Evolutionary conservation across 352 stramenopile species (phyloP), one percentile per base, ranked within the genome.

Genomic region (Phytopythium ostracodes): DNA sequence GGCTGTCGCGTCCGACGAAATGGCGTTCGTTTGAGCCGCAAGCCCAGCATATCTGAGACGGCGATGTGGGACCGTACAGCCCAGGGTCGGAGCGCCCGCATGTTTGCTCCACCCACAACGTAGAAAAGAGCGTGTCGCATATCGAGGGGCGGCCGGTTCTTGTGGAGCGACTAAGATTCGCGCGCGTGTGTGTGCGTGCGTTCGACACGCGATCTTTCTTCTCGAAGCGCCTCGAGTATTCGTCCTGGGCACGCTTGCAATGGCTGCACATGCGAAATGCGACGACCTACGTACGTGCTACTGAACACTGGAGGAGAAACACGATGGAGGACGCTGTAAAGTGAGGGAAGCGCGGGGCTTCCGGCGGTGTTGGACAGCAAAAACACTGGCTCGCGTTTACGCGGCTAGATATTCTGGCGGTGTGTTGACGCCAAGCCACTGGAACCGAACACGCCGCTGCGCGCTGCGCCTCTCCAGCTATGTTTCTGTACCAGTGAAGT

Each of bases 401-500:
- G 1, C 38, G 12, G 20, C 47, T 55, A 27, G 49, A 55, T 55
- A 55, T 55, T 55, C 49, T 24, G 49, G 47, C 15, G 47, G 24
- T 11, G 11, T 55, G 49, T 40, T 55, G 49, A 55, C 24, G 49
- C 25, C 49, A 38, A 35, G 1, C 44, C 12, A n/a, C 7, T 33
- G 33, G 1, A 43, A 5, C 4, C 18, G 8, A n/a, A 47, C 22
- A 47, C 22, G 42, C 42, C 42, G 18, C 24, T 47, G n/a, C n/a
- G n/a, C n/a, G n/a, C n/a, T n/a, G 44, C 22, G 22, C 8, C 22
- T 7, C 15, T 44, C 38, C 1, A 14, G 10, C 10, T 27, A 2
- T 9, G 44, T 51, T 51, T 51, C 44, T 51, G 44, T 29, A 29
- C 44, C 44, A 51, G 44, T 51, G 44, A 49, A 15, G 42, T 27